Conservation (phyloP, 441 rosid species). For the Erodium texanum region DNA sequence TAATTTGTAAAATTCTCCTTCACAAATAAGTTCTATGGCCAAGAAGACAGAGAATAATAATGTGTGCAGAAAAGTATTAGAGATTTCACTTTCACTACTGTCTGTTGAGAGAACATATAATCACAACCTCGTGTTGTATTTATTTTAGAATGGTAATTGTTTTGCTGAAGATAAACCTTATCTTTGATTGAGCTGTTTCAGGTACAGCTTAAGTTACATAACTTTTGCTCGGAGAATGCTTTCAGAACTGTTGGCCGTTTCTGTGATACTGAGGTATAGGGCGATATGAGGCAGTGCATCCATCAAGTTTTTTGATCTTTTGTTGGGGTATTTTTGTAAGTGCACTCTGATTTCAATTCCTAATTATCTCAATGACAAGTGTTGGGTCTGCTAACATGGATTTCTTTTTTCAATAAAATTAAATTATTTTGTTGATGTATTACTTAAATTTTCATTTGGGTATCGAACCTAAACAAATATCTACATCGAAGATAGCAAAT, state of each 20-base stretch:
- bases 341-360: neutral
- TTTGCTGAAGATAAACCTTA: neutral
- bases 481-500: too few species aligned
- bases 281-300: neutral
- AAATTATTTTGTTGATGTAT: too few species aligned
- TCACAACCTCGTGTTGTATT: neutral
- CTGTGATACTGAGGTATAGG: slow-evolving; percentile 69
- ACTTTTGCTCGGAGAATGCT: slow-evolving; percentile 80
- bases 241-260: slow-evolving; percentile 56
- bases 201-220: slow-evolving; percentile 86
- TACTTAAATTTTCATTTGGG: too few species aligned
- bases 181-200: slow-evolving; percentile 32
- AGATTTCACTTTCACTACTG: too few species aligned
- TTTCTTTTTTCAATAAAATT: too few species aligned
- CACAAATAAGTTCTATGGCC: too few species aligned
- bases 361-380: neutral
- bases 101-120: neutral
- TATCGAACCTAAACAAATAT: too few species aligned
- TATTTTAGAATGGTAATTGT: neutral
- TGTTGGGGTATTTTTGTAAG: neutral
- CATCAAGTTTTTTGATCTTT: too few species aligned
- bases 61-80: too few species aligned
- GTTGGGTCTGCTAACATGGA: neutral
- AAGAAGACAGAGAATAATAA: too few species aligned
- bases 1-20: too few species aligned